Percentiles rank a stretch among this genome's conserved stretches.
phyloP scores from a whole-genome alignment of 148 eudicot species.

The Rhododendron kiyosumense region DNA sequence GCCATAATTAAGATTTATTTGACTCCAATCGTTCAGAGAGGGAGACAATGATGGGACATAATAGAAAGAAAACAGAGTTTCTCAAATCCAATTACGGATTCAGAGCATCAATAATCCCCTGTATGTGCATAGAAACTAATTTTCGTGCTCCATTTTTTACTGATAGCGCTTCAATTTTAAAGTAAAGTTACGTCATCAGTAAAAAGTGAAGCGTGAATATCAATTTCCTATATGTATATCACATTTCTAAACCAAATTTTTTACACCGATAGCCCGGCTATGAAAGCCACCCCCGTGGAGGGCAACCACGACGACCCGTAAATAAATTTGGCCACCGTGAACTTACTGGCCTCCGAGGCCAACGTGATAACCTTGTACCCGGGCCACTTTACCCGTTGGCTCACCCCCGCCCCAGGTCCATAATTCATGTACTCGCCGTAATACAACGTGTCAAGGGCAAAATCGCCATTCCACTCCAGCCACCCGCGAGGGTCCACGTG shows the following conservation, averaged over 20 bases:
- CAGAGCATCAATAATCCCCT: neutral
- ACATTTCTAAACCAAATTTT: too few species aligned
- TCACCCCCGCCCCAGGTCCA: slow-evolving; percentile 60
- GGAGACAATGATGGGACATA: neutral
- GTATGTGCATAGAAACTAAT: too few species aligned
- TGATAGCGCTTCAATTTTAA: too few species aligned
- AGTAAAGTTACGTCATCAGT: too few species aligned
- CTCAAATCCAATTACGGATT: neutral
- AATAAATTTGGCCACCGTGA: slow-evolving; percentile 73
- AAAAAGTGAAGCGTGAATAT: too few species aligned
- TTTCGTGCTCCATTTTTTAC: too few species aligned
- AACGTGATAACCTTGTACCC: slow-evolving; percentile 47
- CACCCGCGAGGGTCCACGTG: slow-evolving; percentile 75
- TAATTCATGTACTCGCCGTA: slow-evolving; percentile 83
- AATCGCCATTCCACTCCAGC: slow-evolving; percentile 75
- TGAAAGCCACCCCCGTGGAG: slow-evolving; percentile 75
- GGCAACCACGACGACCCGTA: slow-evolving; percentile 74
- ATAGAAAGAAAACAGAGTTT: neutral
- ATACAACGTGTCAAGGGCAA: slow-evolving; percentile 57
- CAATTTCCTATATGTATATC: too few species aligned
- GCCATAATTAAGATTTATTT: neutral
- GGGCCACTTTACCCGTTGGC: slow-evolving; percentile 72
- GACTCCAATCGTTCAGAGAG: neutral
- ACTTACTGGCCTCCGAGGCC: slow-evolving; percentile 46
- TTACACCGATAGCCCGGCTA: slow-evolving; percentile 54